These are phyloP conservation scores for Boletus vermiculosoides DNA, from an alignment of 768 basidiomycete species.

Conservation along the genomic window DNA sequence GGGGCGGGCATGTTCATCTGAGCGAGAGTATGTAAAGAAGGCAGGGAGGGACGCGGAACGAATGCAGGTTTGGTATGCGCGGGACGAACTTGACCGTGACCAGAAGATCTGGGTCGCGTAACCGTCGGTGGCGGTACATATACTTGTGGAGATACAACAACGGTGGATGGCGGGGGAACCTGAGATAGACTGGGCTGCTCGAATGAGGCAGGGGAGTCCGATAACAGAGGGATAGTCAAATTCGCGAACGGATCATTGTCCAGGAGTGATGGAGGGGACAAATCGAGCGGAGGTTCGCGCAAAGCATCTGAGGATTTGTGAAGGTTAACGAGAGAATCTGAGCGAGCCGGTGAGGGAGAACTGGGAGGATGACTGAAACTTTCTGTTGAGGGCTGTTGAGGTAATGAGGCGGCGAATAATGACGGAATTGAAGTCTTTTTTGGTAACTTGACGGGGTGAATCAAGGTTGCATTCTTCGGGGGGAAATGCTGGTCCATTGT, in stretches of 20 bases:
- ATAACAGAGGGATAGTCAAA: constrained; percentile 25
- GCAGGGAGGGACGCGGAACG: constrained; percentile 40
- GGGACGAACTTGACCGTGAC: constrained; percentile 36
- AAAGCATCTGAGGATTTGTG: neutral
- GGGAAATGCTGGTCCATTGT: neutral
- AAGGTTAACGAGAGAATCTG: constrained; percentile 10
- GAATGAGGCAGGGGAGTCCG: neutral
- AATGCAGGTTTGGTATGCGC: constrained; percentile 45
- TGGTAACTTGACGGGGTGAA: neutral
- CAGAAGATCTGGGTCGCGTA: constrained; percentile 34
- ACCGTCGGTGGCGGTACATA: constrained; percentile 9
- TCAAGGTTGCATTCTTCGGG: neutral
- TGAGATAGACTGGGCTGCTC: constrained; percentile 8
- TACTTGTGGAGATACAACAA: constrained; percentile 14
- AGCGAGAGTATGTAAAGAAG: constrained; percentile 40
- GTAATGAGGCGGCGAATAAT: neutral
- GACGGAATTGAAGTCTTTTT: neutral
- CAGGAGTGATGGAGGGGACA: constrained; percentile 35
- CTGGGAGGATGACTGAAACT: neutral
- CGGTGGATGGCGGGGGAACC: constrained; percentile 7
- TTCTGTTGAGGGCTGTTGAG: neutral
- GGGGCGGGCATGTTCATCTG: constrained; percentile 36
- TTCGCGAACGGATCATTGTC: constrained; percentile 79
- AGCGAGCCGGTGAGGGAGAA: constrained; percentile 15
- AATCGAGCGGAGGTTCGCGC: neutral